Evolutionary conservation across 2,329 filamentous ascomycete species (phyloP).

Genomic region (Fusarium hostae): DNA sequence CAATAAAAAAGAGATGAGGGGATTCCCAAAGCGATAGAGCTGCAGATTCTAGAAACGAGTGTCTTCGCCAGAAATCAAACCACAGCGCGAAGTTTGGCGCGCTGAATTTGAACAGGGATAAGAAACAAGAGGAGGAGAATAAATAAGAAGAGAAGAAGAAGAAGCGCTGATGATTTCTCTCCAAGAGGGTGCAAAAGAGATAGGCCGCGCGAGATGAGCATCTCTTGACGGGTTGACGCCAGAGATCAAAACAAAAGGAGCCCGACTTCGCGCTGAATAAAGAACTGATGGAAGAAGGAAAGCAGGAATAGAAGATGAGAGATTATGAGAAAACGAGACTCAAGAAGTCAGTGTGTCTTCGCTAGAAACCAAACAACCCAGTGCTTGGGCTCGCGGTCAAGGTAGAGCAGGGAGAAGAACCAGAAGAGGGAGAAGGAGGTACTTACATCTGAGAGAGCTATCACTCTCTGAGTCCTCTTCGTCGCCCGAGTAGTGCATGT

Average conservation of each 20-base stretch:
- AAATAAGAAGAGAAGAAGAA: too few species aligned
- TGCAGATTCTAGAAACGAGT: background rate
- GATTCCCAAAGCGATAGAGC: too few species aligned
- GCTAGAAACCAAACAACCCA: background rate
- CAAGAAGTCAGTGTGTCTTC: background rate
- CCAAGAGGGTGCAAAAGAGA: background rate
- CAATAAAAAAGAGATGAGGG: too few species aligned
- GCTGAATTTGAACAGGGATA: too few species aligned
- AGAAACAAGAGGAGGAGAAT: too few species aligned
- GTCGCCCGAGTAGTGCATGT: background rate
- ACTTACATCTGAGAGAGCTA: conserved; percentile 14
- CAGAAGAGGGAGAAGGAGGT: background rate
- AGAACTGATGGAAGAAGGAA: background rate
- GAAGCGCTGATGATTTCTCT: background rate
- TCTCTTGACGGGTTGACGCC: background rate
- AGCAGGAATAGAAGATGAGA: background rate
- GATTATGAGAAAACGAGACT: background rate
- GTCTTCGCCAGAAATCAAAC: background rate
- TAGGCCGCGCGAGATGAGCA: background rate
- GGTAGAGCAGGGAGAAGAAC: background rate
- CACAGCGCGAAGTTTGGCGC: background rate
- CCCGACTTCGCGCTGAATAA: background rate
- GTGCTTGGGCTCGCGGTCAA: background rate
- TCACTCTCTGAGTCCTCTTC: conserved; percentile 7
- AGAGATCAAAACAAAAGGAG: background rate